Conservation (phyloP, 1,139 yeast genomes). For the Cylindricascospora bacillispora region DNA sequence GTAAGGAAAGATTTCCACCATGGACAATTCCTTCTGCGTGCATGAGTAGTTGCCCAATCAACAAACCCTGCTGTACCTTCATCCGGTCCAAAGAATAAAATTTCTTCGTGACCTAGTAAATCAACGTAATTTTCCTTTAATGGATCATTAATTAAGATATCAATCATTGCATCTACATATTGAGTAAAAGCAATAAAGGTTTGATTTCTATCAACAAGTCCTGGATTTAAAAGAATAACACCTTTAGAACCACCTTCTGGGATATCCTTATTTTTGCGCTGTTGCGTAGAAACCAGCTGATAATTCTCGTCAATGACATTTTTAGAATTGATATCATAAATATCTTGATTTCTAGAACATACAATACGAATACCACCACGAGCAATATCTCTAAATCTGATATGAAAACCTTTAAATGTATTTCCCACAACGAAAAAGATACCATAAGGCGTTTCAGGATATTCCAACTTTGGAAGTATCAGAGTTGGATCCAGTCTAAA, state of each 20-base stretch:
- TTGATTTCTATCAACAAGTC: slow-evolving; percentile 60
- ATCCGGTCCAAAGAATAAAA: slow-evolving; percentile 94
- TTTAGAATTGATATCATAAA: slow-evolving; percentile 74
- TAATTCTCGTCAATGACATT: slow-evolving; percentile 93
- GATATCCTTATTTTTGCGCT: slow-evolving; percentile 91
- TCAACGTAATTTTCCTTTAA: slow-evolving; percentile 81
- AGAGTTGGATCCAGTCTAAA: slow-evolving; percentile 82
- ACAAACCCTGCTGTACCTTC: slow-evolving; percentile 95
- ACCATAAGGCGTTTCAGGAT: slow-evolving; percentile 87
- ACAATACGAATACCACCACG: slow-evolving; percentile 98
- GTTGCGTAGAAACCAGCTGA: slow-evolving; percentile 92
- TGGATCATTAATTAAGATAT: slow-evolving; percentile 67
- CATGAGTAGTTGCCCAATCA: slow-evolving; percentile 98
- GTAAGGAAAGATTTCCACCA: slow-evolving; percentile 99
- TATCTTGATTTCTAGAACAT: slow-evolving; percentile 73
- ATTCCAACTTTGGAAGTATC: slow-evolving; percentile 64
- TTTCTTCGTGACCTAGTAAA: slow-evolving; percentile 71
- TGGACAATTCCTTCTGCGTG: slow-evolving; percentile 85
- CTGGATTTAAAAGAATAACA: slow-evolving; percentile 75
- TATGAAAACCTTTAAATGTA: slow-evolving; percentile 95
- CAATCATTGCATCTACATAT: slow-evolving; percentile 84
- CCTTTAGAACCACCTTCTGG: slow-evolving; percentile 99
- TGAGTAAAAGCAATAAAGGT: slow-evolving; percentile 84
- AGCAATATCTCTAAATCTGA: slow-evolving; percentile 92
- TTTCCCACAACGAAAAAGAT: slow-evolving; percentile 94